Evolutionary conservation across 73 alveolate species (phyloP).

Genomic region (Diophrys sp.): DNA sequence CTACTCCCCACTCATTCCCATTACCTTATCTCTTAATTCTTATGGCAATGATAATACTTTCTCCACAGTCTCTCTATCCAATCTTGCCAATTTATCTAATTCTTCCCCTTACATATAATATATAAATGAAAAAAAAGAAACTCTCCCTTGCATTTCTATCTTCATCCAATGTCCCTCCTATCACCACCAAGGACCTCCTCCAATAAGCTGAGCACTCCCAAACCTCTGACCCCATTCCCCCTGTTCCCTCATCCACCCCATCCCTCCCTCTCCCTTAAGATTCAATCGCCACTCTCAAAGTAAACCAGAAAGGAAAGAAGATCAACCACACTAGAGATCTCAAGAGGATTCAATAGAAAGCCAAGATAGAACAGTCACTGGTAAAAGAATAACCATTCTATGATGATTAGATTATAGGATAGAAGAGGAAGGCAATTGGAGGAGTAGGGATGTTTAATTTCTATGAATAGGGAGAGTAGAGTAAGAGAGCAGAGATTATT

Average conservation of each 20-base stretch:
- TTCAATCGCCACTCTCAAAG: constrained; percentile 1
- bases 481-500: constrained; percentile 42
- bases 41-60: too few species aligned
- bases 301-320: constrained; percentile 29
- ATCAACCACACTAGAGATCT: constrained; percentile 16
- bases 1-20: too few species aligned
- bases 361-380: constrained; percentile 17
- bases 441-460: constrained; percentile 56
- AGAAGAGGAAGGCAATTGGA: constrained; percentile 47
- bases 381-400: constrained; percentile 32
- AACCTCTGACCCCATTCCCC: too few species aligned
- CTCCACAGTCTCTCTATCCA: too few species aligned
- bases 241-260: too few species aligned
- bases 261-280: too few species aligned
- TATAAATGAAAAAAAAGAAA: background rate
- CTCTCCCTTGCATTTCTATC: background rate
- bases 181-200: too few species aligned
- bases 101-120: too few species aligned
- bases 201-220: too few species aligned
- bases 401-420: constrained; percentile 44
- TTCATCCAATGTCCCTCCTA: background rate
- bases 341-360: constrained; percentile 12
- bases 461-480: constrained; percentile 56
- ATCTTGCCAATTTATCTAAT: too few species aligned
- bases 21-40: too few species aligned